Base-by-base conservation (phyloP, 78 protist genomes). In the Dictyostelium firmibasis region DNA sequence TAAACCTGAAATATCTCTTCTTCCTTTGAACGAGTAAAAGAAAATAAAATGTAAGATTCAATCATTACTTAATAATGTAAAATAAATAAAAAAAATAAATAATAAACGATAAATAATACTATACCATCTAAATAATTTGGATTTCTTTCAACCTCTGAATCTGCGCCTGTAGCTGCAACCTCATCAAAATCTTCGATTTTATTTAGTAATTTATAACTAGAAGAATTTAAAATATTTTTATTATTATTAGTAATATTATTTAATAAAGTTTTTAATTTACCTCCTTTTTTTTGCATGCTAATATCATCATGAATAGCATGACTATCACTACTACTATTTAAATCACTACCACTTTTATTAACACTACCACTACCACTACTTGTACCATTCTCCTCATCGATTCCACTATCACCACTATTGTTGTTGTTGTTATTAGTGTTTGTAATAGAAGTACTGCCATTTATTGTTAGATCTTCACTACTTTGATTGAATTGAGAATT, bases 1-100 rank as follows among this genome's bases (percentile, higher is more conserved):
- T 2, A 78, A 50, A 36, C 94, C 94, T n/a, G 84, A 79, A 50
- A 89, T 78, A 70, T 89, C 82, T 89, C 94, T 78, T 81, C 74
- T 89, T 33, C 79, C 79, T 64, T n/a, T n/a, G n/a, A n/a, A n/a
- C n/a, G n/a, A n/a, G 10, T 25, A 57, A 57, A 50, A 18, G 16
- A 16, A 16, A 50, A 50, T 16, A 50, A 57, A 57, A 57, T 57
- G 43, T 38, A 38, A 38, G 43, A 38, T 38, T 38, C 43, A 38
- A 4, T 38, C 4, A 4, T 4, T 38, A 4, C 43, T 38, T 38
- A 4, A 4, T 2, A 38, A 38, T 4, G 4, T 4, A 38, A 38
- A 38, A 38, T 38, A 38, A 38, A 4, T 38, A 38, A 38, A 38
- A 57, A 57, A 14, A 53, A 50, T 50, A 53, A 9, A 53, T 20